These are phyloP conservation scores for Fusarium sarcochroum DNA, from an alignment of 2,329 filamentous ascomycete genomes.

Conservation along the genomic window DNA sequence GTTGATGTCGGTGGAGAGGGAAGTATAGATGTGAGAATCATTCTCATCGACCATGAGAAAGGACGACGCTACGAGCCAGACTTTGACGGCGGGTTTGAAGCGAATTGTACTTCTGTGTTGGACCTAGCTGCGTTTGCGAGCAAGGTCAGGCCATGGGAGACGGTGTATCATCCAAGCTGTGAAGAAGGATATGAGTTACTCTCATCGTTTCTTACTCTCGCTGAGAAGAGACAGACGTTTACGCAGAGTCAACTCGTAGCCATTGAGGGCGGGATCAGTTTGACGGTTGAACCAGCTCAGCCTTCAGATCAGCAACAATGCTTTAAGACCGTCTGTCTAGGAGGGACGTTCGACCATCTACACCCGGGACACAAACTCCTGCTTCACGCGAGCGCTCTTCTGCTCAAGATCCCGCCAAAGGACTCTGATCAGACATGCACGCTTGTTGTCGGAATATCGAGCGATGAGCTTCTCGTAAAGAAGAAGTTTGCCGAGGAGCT, in stretches of 20 bases:
- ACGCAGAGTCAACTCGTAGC: constrained; percentile 65
- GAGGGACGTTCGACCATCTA: constrained; percentile 96
- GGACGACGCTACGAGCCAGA: constrained; percentile 52
- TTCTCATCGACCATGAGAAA: constrained; percentile 76
- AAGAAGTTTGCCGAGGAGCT: constrained; percentile 90
- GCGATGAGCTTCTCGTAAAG: constrained; percentile 85
- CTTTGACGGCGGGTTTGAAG: constrained; percentile 55
- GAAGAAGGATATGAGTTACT: constrained; percentile 74
- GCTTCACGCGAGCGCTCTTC: constrained; percentile 85
- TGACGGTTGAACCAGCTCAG: constrained; percentile 47
- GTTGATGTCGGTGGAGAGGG: constrained; percentile 72
- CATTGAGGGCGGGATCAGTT: constrained; percentile 66
- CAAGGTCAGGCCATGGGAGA: constrained; percentile 71
- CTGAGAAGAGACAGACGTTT: constrained; percentile 63
- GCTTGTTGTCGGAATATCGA: constrained; percentile 89
- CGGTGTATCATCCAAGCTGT: constrained; percentile 75
- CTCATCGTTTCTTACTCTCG: constrained; percentile 61
- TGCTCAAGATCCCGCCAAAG: constrained; percentile 68
- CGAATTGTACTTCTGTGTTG: constrained; percentile 63
- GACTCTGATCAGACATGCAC: constrained; percentile 61
- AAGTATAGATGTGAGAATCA: constrained; percentile 81
- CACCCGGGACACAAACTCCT: constrained; percentile 97
- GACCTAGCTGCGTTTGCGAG: constrained; percentile 67
- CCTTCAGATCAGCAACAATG: constrained; percentile 23
- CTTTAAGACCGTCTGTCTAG: constrained; percentile 75